Conservation (phyloP, 257 asterid genomes). For the Scutellaria galericulata region DNA sequence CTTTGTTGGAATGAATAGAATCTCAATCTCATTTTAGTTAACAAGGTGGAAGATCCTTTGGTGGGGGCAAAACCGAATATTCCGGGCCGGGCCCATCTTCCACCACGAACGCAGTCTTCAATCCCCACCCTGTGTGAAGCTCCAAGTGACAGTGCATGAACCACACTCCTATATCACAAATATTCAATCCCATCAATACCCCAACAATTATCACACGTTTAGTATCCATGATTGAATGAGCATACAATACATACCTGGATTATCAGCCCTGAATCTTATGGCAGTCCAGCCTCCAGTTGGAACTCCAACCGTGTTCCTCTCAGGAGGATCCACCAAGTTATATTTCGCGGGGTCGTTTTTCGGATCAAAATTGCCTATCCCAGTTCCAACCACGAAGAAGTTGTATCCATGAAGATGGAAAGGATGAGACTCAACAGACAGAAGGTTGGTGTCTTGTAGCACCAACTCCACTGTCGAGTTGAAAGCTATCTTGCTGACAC, state of each 20-base stretch:
- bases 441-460: slow-evolving; percentile 69
- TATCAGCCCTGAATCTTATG: slow-evolving; percentile 76
- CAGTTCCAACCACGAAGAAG: slow-evolving; percentile 75
- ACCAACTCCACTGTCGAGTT: slow-evolving; percentile 71
- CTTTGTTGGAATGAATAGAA: not conserved
- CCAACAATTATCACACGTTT: not conserved
- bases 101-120: slow-evolving; percentile 68
- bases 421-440: slow-evolving; percentile 72
- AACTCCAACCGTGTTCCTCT: slow-evolving; percentile 76
- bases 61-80: slow-evolving; percentile 61
- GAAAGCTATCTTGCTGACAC: slow-evolving; percentile 60
- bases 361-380: slow-evolving; percentile 69
- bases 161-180: slow-evolving; percentile 63
- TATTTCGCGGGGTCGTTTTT: slow-evolving; percentile 51
- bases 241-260: slow-evolving; percentile 57
- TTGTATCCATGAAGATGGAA: slow-evolving; percentile 88
- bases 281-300: slow-evolving; percentile 94
- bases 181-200: not conserved
- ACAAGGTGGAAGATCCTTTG: slow-evolving; percentile 68
- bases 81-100: slow-evolving; percentile 61
- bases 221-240: too few relatives aligned
- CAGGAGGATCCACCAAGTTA: slow-evolving; percentile 76
- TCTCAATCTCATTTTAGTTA: slow-evolving; percentile 16
- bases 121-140: slow-evolving; percentile 73
- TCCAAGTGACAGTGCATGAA: slow-evolving; percentile 76